Base-by-base conservation (phyloP, 306 rosid species). In the Trifolium fragiferum region DNA sequence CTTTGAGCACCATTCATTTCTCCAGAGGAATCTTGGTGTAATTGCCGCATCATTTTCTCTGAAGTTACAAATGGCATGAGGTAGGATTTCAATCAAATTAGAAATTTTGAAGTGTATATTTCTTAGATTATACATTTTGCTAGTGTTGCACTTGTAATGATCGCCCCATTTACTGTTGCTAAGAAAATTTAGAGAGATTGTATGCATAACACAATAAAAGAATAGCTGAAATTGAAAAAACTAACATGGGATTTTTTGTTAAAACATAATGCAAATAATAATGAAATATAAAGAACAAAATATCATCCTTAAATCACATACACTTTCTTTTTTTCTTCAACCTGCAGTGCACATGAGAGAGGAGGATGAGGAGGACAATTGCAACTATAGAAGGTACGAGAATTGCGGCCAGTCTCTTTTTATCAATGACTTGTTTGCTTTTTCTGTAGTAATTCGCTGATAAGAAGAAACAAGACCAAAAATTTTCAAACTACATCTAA, bases 401-500 rank as follows among this genome's bases (percentile, higher is more conserved):
- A 46, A 57, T 65, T 68, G 55, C 70, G 7, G 13, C 25, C 46
- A 66, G 5, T 51, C 44, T 14, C 15, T 50, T 47, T 51, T 60
- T 80, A 15, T 53, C 54, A 30, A 20, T 13, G 18, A n/a, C 10
- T 50, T 15, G 21, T 9, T 50, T 73, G 65, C 68, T 32, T n/a
- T 68, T 68, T 10, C 10, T 70, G 49, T 47, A 6, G 43, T 78
- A 83, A n/a, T 30, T 75, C 18, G 68, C 86, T 83, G 81, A 65
- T 14, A 62, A 32, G 15, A 51, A 57, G n/a, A 50, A 62, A 46
- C 68, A 10, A 37, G 70, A 12, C 54, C 19, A 77, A 21, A 10
- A 0, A 21, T 10, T n/a, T 21, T 55, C 8, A 21, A 21, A 55
- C 8, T 4, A 11, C 7, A 5, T n/a, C 5, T 10, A 9, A 10